phyloP scores from a whole-genome alignment of 805 yeast genomes.

The Geotrichum ghanense region DNA sequence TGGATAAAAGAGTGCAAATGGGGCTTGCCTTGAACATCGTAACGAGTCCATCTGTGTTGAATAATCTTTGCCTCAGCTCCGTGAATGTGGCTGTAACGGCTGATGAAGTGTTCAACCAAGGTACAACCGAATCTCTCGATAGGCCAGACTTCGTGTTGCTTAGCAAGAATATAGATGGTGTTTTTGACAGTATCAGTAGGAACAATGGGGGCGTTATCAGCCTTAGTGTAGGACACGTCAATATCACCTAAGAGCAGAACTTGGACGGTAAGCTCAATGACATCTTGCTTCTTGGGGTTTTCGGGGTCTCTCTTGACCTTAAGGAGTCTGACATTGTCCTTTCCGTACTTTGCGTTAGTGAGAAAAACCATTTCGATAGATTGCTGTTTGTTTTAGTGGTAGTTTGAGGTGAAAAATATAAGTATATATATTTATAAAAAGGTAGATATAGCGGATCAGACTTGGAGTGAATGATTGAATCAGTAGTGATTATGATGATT shows the following conservation, averaged over 20 bases:
- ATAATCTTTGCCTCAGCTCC: conserved; percentile 56
- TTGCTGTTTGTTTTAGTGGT: too few species aligned
- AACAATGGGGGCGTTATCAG: conserved; percentile 80
- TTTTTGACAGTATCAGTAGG: conserved; percentile 93
- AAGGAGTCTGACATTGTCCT: conserved; percentile 83
- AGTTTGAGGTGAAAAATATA: too few species aligned
- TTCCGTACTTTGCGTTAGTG: conserved; percentile 65
- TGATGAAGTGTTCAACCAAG: conserved; percentile 68
- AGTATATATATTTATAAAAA: too few species aligned
- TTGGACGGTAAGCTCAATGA: conserved; percentile 74
- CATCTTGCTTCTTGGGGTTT: conserved; percentile 65
- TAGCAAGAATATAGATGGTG: conserved; percentile 76
- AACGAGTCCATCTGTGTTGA: conserved; percentile 75
- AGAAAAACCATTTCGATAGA: conserved; percentile 4
- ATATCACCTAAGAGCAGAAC: conserved; percentile 68
- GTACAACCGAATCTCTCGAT: conserved; percentile 83
- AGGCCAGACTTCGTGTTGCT: conserved; percentile 77
- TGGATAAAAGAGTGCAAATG: conserved; percentile 80
- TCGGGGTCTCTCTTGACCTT: conserved; percentile 72
- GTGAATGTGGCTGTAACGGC: conserved; percentile 65
- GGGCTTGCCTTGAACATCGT: conserved; percentile 56
- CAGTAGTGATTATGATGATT: too few species aligned
- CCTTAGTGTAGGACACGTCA: conserved; percentile 72
- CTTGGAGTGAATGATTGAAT: too few species aligned
- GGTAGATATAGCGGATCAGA: too few species aligned